phyloP scores from a whole-genome alignment of 2,329 filamentous ascomycete species.

The Talaromyces sp. region DNA sequence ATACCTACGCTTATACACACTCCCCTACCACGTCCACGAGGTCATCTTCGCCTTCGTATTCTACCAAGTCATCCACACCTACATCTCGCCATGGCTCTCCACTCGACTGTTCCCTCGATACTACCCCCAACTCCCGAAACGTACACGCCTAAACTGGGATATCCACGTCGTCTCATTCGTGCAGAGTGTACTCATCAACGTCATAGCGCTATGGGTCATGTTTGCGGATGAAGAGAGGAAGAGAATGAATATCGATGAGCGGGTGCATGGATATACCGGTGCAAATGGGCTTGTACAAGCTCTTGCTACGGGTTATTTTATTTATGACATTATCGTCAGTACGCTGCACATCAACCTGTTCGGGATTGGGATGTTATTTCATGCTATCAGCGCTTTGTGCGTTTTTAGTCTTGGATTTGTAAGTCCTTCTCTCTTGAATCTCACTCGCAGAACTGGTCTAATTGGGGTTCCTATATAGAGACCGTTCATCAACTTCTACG shows the following conservation, averaged over 20 bases:
- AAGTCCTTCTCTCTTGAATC: slow-evolving; percentile 36
- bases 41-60: slow-evolving; percentile 54
- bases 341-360: slow-evolving; percentile 55
- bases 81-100: slow-evolving; percentile 56
- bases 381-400: slow-evolving; percentile 58
- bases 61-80: slow-evolving; percentile 55
- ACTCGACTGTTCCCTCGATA: slow-evolving; percentile 51
- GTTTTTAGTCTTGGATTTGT: slow-evolving; percentile 64
- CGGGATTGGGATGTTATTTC: slow-evolving; percentile 59
- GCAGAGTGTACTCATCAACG: slow-evolving; percentile 57
- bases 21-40: slow-evolving; percentile 62
- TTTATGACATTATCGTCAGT: slow-evolving; percentile 62
- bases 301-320: slow-evolving; percentile 61
- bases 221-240: slow-evolving; percentile 54
- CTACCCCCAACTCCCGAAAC: slow-evolving; percentile 53
- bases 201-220: slow-evolving; percentile 58
- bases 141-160: slow-evolving; percentile 64
- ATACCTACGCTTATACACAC: slow-evolving; percentile 51
- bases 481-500: slow-evolving; percentile 65
- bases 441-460: not conserved
- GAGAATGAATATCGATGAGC: slow-evolving; percentile 51
- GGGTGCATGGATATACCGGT: slow-evolving; percentile 62
- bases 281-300: slow-evolving; percentile 57
- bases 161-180: slow-evolving; percentile 63
- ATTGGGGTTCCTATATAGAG: slow-evolving; percentile 42